Evolutionary conservation across 2,329 filamentous ascomycete species (phyloP).

Genomic region (Alternaria panax): DNA sequence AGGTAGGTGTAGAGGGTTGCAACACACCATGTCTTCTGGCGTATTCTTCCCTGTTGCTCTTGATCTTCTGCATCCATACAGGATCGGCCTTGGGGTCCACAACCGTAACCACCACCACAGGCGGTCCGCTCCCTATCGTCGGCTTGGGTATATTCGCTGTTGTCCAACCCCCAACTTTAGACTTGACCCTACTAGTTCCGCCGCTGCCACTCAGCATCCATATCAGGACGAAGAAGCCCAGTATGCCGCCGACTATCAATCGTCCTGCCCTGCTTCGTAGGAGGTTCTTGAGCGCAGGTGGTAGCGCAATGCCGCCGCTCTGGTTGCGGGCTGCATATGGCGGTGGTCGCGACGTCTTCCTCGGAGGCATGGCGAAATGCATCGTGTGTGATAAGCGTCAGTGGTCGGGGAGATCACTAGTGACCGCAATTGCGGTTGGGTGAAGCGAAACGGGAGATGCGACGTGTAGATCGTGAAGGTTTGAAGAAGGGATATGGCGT

Average conservation of each 20-base stretch:
- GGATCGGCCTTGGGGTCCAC: slow-evolving; percentile 73
- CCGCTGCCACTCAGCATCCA: slow-evolving; percentile 48
- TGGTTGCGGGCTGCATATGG: slow-evolving; percentile 71
- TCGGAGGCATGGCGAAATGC: slow-evolving; percentile 89
- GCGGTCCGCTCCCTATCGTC: slow-evolving; percentile 57
- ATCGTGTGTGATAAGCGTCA: slow-evolving; percentile 52
- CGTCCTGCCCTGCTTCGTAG: slow-evolving; percentile 67
- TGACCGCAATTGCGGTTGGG: slow-evolving; percentile 7
- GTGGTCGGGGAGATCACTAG: slow-evolving; percentile 25
- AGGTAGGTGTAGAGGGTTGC: neutral
- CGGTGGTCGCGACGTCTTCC: slow-evolving; percentile 79
- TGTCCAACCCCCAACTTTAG: slow-evolving; percentile 17
- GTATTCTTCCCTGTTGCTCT: slow-evolving; percentile 84
- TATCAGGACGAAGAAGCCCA: slow-evolving; percentile 60
- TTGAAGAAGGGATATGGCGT: neutral
- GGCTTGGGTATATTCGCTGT: slow-evolving; percentile 33
- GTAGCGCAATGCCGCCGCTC: slow-evolving; percentile 33
- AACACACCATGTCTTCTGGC: slow-evolving; percentile 79
- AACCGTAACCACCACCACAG: slow-evolving; percentile 82
- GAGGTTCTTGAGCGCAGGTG: slow-evolving; percentile 56
- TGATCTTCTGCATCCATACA: slow-evolving; percentile 75
- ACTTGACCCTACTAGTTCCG: slow-evolving; percentile 20
- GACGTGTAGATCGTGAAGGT: slow-evolving; percentile 9
- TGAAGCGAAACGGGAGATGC: slow-evolving; percentile 33
- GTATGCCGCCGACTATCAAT: slow-evolving; percentile 61